Percentiles rank a stretch among this genome's conserved stretches.
Evolutionary conservation across 345 rosid species (phyloP).

Genomic region (Gossypium herbaceum): DNA sequence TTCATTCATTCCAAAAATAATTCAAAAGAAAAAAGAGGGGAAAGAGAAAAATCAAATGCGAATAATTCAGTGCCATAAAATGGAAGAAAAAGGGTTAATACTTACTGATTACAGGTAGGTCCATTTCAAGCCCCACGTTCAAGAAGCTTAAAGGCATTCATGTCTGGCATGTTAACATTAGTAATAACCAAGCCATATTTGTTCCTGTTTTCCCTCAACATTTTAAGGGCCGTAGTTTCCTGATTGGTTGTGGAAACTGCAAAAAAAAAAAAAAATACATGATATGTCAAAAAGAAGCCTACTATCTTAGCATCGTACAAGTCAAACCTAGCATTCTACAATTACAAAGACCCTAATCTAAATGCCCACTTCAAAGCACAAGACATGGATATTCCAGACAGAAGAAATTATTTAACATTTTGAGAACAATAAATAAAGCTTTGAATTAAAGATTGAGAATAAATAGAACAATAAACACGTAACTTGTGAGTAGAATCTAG

Average conservation of each 20-base stretch:
- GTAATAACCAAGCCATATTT: conserved; percentile 62
- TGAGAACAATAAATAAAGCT: not conserved
- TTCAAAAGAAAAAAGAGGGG: not conserved
- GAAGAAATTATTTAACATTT: not conserved
- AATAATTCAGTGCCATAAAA: not conserved
- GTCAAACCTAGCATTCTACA: not conserved
- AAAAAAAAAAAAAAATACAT: not conserved
- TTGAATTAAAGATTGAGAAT: not conserved
- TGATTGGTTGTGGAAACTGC: conserved; percentile 58
- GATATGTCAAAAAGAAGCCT: conserved; percentile 7
- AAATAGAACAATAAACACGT: not conserved
- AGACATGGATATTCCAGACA: not conserved
- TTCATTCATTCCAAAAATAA: conserved; percentile 1
- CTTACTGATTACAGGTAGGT: conserved; percentile 80
- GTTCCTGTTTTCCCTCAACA: conserved; percentile 55
- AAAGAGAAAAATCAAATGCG: not conserved
- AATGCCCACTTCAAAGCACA: not conserved
- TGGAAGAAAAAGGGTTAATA: not conserved
- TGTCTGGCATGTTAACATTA: conserved; percentile 76
- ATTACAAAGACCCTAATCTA: conserved; percentile 11
- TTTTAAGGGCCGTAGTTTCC: conserved; percentile 44
- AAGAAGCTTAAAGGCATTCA: conserved; percentile 75
- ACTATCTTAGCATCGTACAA: not conserved
- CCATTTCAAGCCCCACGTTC: conserved; percentile 80
- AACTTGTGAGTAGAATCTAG: not conserved